Conservation (phyloP, 2,329 filamentous ascomycete genomes). For the Sclerotinia glacialis region DNA sequence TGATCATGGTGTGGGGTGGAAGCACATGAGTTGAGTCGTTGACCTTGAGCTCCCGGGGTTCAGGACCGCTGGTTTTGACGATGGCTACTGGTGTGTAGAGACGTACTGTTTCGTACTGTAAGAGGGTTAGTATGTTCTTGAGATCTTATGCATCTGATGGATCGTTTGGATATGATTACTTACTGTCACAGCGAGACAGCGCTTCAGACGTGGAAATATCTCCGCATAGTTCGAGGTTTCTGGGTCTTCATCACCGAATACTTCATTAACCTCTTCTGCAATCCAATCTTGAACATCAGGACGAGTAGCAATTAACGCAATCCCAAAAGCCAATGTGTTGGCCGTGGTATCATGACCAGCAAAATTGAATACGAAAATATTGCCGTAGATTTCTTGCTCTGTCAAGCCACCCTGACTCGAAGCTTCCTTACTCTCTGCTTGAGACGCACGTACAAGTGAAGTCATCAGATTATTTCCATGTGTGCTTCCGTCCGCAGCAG, state of each 20-base stretch:
- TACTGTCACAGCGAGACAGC: conserved; percentile 16
- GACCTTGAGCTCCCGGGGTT: background rate
- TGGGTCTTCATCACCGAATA: conserved; percentile 8
- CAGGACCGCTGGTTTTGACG: background rate
- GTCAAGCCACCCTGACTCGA: conserved; percentile 9
- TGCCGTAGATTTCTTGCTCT: conserved; percentile 20
- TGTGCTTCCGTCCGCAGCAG: background rate
- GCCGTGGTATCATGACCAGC: conserved; percentile 16
- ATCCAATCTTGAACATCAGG: conserved; percentile 19
- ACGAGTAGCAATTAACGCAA: background rate
- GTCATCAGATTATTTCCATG: conserved; percentile 17
- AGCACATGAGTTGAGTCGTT: background rate
- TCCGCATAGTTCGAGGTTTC: conserved; percentile 6
- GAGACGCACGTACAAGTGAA: conserved; percentile 18
- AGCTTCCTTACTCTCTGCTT: conserved; percentile 2
- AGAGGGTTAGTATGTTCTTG: background rate
- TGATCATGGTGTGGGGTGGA: conserved; percentile 3
- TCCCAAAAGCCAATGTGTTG: conserved; percentile 3
- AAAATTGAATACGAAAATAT: conserved; percentile 19
- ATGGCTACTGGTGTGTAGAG: conserved; percentile 15
- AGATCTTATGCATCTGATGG: background rate
- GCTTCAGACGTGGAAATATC: conserved; percentile 6
- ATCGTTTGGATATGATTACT: background rate
- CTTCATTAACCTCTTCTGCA: background rate
- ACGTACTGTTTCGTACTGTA: conserved; percentile 15